Percentiles rank a stretch among this genome's conserved stretches.
Conservation (phyloP, 768 basidiomycete species). For the Gymnopilus junonius region DNA sequence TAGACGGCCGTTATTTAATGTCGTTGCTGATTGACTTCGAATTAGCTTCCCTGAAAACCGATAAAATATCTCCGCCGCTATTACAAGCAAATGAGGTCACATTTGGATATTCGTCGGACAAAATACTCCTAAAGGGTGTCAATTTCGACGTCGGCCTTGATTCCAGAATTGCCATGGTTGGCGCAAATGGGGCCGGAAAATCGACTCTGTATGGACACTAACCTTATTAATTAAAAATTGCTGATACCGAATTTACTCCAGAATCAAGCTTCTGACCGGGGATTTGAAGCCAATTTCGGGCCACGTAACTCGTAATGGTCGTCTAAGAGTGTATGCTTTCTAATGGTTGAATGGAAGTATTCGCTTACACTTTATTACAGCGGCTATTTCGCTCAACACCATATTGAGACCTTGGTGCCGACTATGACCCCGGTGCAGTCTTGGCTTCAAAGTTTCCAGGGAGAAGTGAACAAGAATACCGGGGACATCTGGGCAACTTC, state of each 20-base stretch:
- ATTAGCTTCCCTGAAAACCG: conserved; percentile 89
- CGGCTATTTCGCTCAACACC: conserved; percentile 94
- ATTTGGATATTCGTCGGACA: conserved; percentile 85
- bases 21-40: background rate
- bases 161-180: conserved; percentile 92
- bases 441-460: conserved; percentile 92
- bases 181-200: conserved; percentile 95
- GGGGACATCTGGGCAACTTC: conserved; percentile 94
- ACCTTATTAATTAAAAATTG: background rate
- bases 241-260: conserved; percentile 31
- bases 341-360: background rate
- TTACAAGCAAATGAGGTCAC: conserved; percentile 90
- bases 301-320: conserved; percentile 88
- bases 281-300: conserved; percentile 78
- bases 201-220: conserved; percentile 75
- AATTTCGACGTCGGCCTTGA: conserved; percentile 96
- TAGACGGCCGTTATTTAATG: background rate
- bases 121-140: conserved; percentile 73
- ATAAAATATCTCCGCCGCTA: conserved; percentile 96
- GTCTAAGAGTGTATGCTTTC: conserved; percentile 76
- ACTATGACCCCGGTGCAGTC: conserved; percentile 90
- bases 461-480: conserved; percentile 94
- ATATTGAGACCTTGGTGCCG: conserved; percentile 88
- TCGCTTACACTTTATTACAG: conserved; percentile 38
- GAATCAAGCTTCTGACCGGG: conserved; percentile 91